phyloP scores from a whole-genome alignment of 2,329 filamentous ascomycete species.

The Dichotomopilus funicola region DNA sequence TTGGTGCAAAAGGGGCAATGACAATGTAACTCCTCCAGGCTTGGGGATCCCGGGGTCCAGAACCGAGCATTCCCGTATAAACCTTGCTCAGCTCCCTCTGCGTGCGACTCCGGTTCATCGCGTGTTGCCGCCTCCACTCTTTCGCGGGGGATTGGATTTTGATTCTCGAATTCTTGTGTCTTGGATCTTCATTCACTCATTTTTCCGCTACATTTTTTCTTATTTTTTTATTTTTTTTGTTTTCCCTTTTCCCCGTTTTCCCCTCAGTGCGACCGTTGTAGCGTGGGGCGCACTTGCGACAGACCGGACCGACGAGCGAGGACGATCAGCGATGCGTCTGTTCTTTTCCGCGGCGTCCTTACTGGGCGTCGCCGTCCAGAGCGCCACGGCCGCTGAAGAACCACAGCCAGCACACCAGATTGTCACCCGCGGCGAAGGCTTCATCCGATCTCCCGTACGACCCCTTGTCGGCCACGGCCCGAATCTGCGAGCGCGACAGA shows the following conservation, averaged over 20 bases:
- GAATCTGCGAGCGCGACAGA: constrained; percentile 16
- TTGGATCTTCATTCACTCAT: not conserved
- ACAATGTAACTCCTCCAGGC: not conserved
- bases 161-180: not conserved
- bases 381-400: not conserved
- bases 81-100: not conserved
- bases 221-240: not conserved
- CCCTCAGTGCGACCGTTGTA: not conserved
- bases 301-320: not conserved
- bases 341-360: constrained; percentile 12
- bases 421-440: constrained; percentile 16
- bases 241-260: not conserved
- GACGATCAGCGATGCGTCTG: constrained; percentile 13
- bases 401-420: not conserved
- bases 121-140: not conserved
- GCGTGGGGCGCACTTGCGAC: too few species aligned
- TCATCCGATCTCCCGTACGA: constrained; percentile 16
- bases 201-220: not conserved
- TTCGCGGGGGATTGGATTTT: not conserved
- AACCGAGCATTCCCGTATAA: constrained; percentile 1
- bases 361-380: not conserved
- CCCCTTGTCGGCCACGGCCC: constrained; percentile 9
- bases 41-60: not conserved
- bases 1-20: not conserved
- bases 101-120: not conserved